Evolutionary conservation across 371 early-diverging fungal genomes (phyloP), one percentile per base, ranked within the genome.

Genomic region (Lichtheimia ornata): DNA sequence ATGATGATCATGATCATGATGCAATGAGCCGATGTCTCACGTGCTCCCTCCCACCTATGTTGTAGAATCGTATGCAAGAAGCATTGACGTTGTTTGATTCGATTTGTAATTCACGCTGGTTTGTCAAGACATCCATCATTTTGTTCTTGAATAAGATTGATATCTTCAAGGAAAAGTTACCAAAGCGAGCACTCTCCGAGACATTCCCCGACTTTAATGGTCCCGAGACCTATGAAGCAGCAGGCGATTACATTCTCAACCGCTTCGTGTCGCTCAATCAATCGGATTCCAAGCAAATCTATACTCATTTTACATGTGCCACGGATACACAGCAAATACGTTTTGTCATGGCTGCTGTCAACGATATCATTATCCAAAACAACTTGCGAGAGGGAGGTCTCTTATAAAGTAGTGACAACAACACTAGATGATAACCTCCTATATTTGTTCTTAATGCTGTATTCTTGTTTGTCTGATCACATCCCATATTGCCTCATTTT

Each of bases 81-180:
- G 94, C 96, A 17, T 76, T 97, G 65, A 94, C 94, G 6, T 81
- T 98, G 57, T 98, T 97, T 72, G 96, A 96, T 64, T 95, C 96
- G 3, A 95, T 98, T 71, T 95, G 96, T 76, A 98, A 98, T 71
- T 92, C 92, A 55, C 82, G 93, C 59, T 97, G 97, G 96, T 96
- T 98, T 65, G 84, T 90, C 53, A 89, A 89, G 69, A 97, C 97
- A 1, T 91, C 93, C 15, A 93, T 97, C 59, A 96, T 98, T 66
- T 79, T 98, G 59, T 98, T 98, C 83, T 76, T 98, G 63, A 98
- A 98, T 88, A 98, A 98, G 82, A 94, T 95, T 61, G 98, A 98
- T 83, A 83, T 95, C 22, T 94, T 98, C 85, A 88, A 87, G 63
- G 89, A 91, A 61, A 98, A 98, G 76, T 70, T 98, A 53, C 84